Evolutionary conservation across 2,329 filamentous ascomycete genomes (phyloP), one percentile per base, ranked within the genome.

Genomic region (Nannizziopsis barbatae): DNA sequence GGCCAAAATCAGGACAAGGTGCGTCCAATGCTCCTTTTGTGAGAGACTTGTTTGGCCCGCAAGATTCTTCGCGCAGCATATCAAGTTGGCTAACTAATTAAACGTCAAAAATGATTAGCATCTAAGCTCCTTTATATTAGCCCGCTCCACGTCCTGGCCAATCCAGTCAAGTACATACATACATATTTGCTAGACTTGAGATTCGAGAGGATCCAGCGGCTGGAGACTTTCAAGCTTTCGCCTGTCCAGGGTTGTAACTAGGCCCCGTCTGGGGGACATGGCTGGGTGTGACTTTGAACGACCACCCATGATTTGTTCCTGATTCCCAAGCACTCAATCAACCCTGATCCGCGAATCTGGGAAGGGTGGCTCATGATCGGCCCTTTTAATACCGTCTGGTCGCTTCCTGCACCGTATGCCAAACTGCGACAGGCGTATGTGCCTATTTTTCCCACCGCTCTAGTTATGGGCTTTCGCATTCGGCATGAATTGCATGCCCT

Each of bases 391-490:
- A 20, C 36, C 15, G 37, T 11, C 38, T 12, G 37, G 31, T 47
- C 37, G 45, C 38, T 47, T 47, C 38, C 41, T 47, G 37, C 38
- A 41, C 45, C 27, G 45, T 41, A 42, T 42, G 17, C 20, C 45
- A 47, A 47, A 47, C 38, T 38, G 45, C 37, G 45, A 47, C 38
- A 42, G 43, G 20, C n/a, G 7, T 10, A 20, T 18, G 37, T 30
- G 30, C 39, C 11, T 17, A n/a, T 45, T n/a, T 27, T 33, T 11
- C 18, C 18, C 43, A 27, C 10, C 15, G 6, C 31, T 37, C 32
- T 45, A n/a, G n/a, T n/a, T n/a, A n/a, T 37, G 35, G 12, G 35
- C 9, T 37, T 17, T 37, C 35, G 35, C 12, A 37, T 37, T 37
- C 35, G 12, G 35, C 15, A n/a, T 10, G 35, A 17, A 37, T 17